Evolutionary conservation across 73 alveolate species (phyloP).

Genomic region (Paramecium caudatum): DNA sequence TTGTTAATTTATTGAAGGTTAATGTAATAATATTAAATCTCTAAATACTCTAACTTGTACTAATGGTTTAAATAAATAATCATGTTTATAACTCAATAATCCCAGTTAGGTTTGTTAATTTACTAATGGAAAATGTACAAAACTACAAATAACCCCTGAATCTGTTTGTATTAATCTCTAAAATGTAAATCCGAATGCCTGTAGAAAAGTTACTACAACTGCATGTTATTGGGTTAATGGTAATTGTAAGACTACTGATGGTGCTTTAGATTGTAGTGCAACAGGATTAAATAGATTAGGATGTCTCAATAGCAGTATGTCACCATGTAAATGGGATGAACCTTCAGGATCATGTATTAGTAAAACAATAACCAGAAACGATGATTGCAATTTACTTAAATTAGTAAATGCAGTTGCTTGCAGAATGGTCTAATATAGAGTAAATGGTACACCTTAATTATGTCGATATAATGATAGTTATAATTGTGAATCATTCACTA

Average conservation of each 20-base stretch:
- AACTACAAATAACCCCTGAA: background rate
- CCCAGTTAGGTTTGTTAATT: background rate
- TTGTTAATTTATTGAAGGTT: constrained; percentile 38
- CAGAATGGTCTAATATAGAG: background rate
- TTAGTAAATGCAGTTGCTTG: constrained; percentile 52
- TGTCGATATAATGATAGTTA: constrained; percentile 8
- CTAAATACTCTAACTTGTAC: background rate
- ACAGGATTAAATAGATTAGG: constrained; percentile 45
- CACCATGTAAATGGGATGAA: constrained; percentile 39
- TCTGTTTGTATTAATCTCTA: background rate
- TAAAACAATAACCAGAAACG: background rate
- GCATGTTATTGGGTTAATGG: constrained; percentile 58
- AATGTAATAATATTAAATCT: background rate
- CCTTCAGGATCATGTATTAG: background rate
- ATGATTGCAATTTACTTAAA: background rate
- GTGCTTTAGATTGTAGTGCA: background rate
- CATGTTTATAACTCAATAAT: background rate
- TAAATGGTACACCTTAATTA: background rate
- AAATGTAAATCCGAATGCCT: constrained; percentile 27
- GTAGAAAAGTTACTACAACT: background rate
- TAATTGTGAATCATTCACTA: background rate
- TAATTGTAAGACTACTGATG: constrained; percentile 16
- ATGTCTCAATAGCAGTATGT: constrained; percentile 21
- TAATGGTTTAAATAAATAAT: background rate
- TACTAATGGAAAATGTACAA: background rate